Evolutionary conservation across 1,284 basidiomycete genomes (phyloP), one percentile per base, ranked within the genome.

Genomic region (Trametes versicolor): DNA sequence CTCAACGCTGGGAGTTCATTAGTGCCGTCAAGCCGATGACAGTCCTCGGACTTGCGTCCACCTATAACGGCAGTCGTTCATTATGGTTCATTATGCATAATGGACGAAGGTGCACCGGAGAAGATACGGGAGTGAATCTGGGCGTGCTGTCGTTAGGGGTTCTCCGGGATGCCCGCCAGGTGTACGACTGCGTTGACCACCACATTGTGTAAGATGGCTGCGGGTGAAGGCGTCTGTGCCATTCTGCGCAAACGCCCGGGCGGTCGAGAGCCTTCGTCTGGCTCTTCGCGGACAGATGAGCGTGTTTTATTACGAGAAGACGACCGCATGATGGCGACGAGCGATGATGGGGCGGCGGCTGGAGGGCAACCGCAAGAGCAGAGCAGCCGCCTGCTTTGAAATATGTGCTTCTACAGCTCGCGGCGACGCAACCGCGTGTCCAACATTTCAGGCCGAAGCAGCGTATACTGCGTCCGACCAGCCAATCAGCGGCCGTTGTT

Each of bases 41-140:
- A 62, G 50, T 53, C 48, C 58, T 57, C 47, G 61, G 50, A 37
- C 19, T 43, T 27, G n/a, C 19, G 25, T 41, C 23, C 41, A n/a
- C 61, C 61, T 57, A 21, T 29, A 57, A 36, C 27, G 61, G 61
- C 36, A 62, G 54, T 55, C 49, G 23, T 62, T 62, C 54, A 62
- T 62, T 62, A 62, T 55, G 51, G 61, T 62, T 62, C 61, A 62
- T 62, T 62, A 62, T 62, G 61, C 61, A 62, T 62, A 62, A 62
- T 62, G 61, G 61, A 57, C 61, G 61, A 62, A 62, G 61, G 17
- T 12, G 49, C 15, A 57, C 54, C 61, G 61, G 61, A 57, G 54
- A 57, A 62, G 61, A 12, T 48, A 57, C 52, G 48, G 56, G 32
- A 34, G 54, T 51, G 54, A 9, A 39, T 50, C 37, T 45, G 47